phyloP scores from a whole-genome alignment of 352 stramenopile species.

The Globisporangium mamillatum region DNA sequence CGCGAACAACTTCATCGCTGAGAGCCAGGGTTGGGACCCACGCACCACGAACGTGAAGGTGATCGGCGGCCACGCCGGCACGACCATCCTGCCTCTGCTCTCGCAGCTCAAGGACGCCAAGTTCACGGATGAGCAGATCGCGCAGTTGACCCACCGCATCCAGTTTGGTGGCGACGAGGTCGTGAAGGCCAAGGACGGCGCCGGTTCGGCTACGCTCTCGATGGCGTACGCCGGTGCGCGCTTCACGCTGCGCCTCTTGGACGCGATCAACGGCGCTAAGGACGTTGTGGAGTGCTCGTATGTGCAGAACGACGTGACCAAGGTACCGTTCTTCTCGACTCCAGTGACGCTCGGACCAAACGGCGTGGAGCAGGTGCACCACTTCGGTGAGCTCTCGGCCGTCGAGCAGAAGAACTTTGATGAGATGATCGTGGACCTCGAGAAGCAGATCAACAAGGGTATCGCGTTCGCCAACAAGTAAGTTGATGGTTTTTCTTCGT shows the following conservation, averaged over 20 bases:
- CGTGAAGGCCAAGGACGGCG: constrained; percentile 95
- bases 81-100: constrained; percentile 98
- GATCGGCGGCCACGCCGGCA: constrained; percentile 98
- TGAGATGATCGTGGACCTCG: constrained; percentile 85
- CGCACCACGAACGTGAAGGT: constrained; percentile 90
- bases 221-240: constrained; percentile 98
- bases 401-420: constrained; percentile 89
- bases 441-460: constrained; percentile 88
- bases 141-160: constrained; percentile 95
- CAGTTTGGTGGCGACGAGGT: constrained; percentile 95
- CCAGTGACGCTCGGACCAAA: constrained; percentile 95
- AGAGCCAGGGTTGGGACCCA: constrained; percentile 79
- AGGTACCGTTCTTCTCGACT: constrained; percentile 94
- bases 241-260: constrained; percentile 92
- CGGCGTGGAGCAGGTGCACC: constrained; percentile 94
- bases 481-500: not conserved
- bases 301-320: constrained; percentile 95
- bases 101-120: constrained; percentile 93
- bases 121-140: constrained; percentile 94
- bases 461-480: constrained; percentile 83
- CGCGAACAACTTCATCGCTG: constrained; percentile 94
- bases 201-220: constrained; percentile 97
- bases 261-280: constrained; percentile 94
- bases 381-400: constrained; percentile 86
- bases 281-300: constrained; percentile 97